Evolutionary conservation across 2,329 filamentous ascomycete species (phyloP), one percentile per base, ranked within the genome.

Genomic region (Hymenoscyphus fructigenus): DNA sequence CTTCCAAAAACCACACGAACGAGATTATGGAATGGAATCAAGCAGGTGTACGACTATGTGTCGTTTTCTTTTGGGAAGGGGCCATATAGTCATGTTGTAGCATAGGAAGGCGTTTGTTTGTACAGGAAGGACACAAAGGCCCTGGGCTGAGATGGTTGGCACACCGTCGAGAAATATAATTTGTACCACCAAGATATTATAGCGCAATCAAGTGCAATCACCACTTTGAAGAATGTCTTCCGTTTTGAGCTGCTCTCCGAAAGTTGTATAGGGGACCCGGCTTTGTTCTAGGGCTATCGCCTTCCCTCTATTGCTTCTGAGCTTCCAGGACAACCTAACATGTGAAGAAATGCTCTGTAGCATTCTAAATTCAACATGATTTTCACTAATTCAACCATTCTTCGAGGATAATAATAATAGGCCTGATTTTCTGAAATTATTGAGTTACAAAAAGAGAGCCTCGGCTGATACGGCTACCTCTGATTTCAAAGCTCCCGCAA

Each of bases 81-180:
- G 36, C 36, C 62, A 57, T 28, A 63, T 59, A 36, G 47, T 61
- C 44, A 62, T 66, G 59, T 67, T 72, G 67, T 71, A 71, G 70
- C 67, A 74, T 72, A 70, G 32, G 67, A 66, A 68, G 73, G 73
- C 71, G 73, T 74, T 73, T 69, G 57, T 53, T 50, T 53, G 20
- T 53, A 14, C 29, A 65, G 66, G 61, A 65, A 57, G 63, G 55
- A 64, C 61, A 53, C 47, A 12, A 63, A 60, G 58, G 57, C 62
- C 64, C 44, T 57, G 61, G 62, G 64, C 44, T 59, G 23, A 47
- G 38, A 64, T 41, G 56, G 64, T 57, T 66, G 60, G 56, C 32
- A 23, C 23, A 34, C 32, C 32, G 57, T 62, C 64, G 29, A 69
- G 41, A 60, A 63, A 60, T 53, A 68, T 72, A 71, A 73, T 69